Evolutionary conservation across 805 yeast species (phyloP).

Genomic region (Ascoidea asiatica): DNA sequence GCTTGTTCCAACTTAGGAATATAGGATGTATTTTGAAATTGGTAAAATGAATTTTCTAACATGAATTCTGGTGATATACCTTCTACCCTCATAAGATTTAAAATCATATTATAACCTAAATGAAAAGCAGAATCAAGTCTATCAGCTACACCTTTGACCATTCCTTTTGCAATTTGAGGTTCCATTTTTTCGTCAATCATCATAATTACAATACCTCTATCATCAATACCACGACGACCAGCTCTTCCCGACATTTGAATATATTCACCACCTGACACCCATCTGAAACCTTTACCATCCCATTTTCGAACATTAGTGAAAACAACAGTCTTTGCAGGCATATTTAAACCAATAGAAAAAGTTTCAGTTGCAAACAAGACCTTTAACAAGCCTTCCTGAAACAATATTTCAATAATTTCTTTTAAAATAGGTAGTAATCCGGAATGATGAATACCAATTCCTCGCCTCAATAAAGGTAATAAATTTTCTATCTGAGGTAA

Average conservation of each 20-base stretch:
- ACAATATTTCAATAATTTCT: slow-evolving; percentile 89
- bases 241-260: slow-evolving; percentile 99
- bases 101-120: slow-evolving; percentile 92
- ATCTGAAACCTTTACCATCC: slow-evolving; percentile 95
- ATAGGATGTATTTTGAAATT: slow-evolving; percentile 84
- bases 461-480: slow-evolving; percentile 78
- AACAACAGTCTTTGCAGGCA: slow-evolving; percentile 99
- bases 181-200: slow-evolving; percentile 99
- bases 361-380: slow-evolving; percentile 97
- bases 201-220: slow-evolving; percentile 97
- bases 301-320: slow-evolving; percentile 95
- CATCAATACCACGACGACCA: slow-evolving; percentile 98
- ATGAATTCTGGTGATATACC: slow-evolving; percentile 97
- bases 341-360: slow-evolving; percentile 92
- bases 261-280: slow-evolving; percentile 99
- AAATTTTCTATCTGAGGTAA: slow-evolving; percentile 91
- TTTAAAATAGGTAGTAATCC: slow-evolving; percentile 88
- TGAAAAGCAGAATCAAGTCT: slow-evolving; percentile 96
- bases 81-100: slow-evolving; percentile 91
- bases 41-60: slow-evolving; percentile 89
- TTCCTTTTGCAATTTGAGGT: slow-evolving; percentile 97
- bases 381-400: slow-evolving; percentile 92
- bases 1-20: slow-evolving; percentile 83
- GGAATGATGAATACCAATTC: slow-evolving; percentile 97
- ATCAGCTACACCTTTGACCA: slow-evolving; percentile 99